Percentiles rank a stretch among this genome's conserved stretches.
Conservation (phyloP, 768 basidiomycete species). For the Artomyces pyxidatus region DNA sequence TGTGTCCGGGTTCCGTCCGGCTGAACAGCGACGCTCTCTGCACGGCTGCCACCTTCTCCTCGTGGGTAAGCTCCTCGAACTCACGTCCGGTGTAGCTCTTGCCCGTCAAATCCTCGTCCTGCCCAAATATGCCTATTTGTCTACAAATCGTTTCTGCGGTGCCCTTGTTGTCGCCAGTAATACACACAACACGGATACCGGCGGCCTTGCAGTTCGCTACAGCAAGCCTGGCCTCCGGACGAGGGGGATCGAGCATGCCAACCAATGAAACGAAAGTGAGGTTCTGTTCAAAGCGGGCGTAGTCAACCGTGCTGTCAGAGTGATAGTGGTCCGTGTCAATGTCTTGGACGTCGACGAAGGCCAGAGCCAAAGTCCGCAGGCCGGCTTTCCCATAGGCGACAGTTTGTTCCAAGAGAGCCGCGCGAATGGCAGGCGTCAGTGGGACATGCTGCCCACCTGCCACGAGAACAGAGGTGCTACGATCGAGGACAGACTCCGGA, state of each 20-base stretch:
- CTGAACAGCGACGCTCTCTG: slow-evolving; percentile 85
- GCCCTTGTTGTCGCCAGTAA: slow-evolving; percentile 96
- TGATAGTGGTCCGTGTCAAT: slow-evolving; percentile 75
- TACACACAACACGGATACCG: slow-evolving; percentile 93
- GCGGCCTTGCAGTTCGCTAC: slow-evolving; percentile 88
- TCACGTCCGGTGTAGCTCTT: slow-evolving; percentile 96
- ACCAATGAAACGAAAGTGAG: slow-evolving; percentile 93
- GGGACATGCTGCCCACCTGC: slow-evolving; percentile 50
- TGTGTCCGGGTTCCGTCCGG: slow-evolving; percentile 92
- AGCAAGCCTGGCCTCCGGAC: slow-evolving; percentile 83
- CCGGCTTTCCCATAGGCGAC: slow-evolving; percentile 71
- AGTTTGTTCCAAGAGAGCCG: slow-evolving; percentile 54
- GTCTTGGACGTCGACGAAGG: slow-evolving; percentile 74
- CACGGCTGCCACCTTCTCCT: slow-evolving; percentile 82
- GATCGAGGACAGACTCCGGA: slow-evolving; percentile 89
- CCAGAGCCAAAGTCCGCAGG: slow-evolving; percentile 86
- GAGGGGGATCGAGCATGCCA: slow-evolving; percentile 96
- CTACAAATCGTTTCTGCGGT: slow-evolving; percentile 97
- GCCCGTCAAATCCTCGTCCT: slow-evolving; percentile 81
- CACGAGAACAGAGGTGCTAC: slow-evolving; percentile 69
- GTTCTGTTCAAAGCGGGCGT: slow-evolving; percentile 83
- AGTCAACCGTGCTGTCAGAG: slow-evolving; percentile 71
- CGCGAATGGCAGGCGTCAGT: slow-evolving; percentile 54
- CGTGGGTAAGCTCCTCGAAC: slow-evolving; percentile 69
- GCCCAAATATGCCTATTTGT: slow-evolving; percentile 89